Conservation (phyloP, 345 rosid genomes). For the Aurinia saxatilis region DNA sequence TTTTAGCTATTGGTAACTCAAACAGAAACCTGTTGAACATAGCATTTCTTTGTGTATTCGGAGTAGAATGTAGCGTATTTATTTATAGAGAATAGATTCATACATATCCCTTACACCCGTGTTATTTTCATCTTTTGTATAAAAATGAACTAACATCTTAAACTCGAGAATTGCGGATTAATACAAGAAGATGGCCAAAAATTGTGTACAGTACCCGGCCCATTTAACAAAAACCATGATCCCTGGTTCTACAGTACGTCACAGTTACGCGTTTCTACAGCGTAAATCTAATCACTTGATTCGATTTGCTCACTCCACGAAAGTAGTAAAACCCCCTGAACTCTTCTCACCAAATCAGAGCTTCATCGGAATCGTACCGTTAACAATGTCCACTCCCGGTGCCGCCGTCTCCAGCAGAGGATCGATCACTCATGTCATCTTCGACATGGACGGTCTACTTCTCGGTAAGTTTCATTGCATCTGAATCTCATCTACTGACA, state of each 20-base stretch:
- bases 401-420: slow-evolving; percentile 19
- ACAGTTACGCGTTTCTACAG: background rate
- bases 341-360: background rate
- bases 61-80: too few relatives aligned
- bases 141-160: too few relatives aligned
- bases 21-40: too few relatives aligned
- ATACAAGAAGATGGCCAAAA: too few relatives aligned
- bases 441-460: slow-evolving; percentile 98
- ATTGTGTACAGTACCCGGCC: background rate
- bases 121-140: too few relatives aligned
- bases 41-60: too few relatives aligned
- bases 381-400: slow-evolving; percentile 12
- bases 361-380: background rate
- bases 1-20: too few relatives aligned
- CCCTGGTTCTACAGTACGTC: background rate
- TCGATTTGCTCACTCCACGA: slow-evolving; percentile 3
- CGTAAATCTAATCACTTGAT: background rate
- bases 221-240: background rate
- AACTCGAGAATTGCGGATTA: too few relatives aligned
- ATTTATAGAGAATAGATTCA: too few relatives aligned
- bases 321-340: background rate
- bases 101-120: too few relatives aligned
- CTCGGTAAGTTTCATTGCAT: slow-evolving; percentile 46
- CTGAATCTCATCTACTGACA: background rate
- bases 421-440: slow-evolving; percentile 69